Evolutionary conservation across 805 yeast species (phyloP).

Genomic region (Monosporozyma solicola): DNA sequence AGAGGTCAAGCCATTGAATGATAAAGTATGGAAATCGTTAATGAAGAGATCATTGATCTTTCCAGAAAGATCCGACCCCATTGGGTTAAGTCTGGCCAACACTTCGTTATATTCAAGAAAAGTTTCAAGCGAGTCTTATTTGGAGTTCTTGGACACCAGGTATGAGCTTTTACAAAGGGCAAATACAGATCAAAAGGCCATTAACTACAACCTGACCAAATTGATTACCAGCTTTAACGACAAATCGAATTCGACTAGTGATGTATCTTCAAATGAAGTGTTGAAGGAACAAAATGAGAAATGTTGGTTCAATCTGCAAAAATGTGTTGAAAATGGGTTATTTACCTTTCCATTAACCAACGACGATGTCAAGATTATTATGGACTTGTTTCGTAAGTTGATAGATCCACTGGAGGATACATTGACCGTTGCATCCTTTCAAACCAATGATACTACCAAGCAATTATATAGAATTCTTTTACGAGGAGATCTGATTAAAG

Average conservation of each 20-base stretch:
- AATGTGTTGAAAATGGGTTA: neutral
- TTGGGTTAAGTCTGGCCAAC: slow-evolving; percentile 21
- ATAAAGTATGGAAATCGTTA: slow-evolving; percentile 13
- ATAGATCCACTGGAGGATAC: neutral
- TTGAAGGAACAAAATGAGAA: neutral
- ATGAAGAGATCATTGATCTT: slow-evolving; percentile 19
- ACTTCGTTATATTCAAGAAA: slow-evolving; percentile 12
- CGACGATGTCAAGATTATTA: neutral
- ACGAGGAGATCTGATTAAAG: neutral
- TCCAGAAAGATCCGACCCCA: slow-evolving; percentile 28
- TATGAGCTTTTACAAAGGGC: slow-evolving; percentile 3
- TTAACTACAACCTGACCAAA: slow-evolving; percentile 13
- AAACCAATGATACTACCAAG: neutral
- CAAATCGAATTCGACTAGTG: neutral
- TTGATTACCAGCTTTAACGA: slow-evolving; percentile 5
- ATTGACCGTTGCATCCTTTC: neutral
- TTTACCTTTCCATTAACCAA: neutral
- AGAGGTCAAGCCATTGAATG: slow-evolving; percentile 1
- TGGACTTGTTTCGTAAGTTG: neutral
- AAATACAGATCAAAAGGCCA: slow-evolving; percentile 10
- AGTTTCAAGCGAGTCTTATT: slow-evolving; percentile 7
- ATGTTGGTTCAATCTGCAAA: neutral
- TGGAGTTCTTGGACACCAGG: slow-evolving; percentile 8
- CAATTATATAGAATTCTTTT: slow-evolving; percentile 1
- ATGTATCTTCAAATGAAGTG: neutral